A percentile compares a stretch with the other conserved stretches of the same genome.
Conservation (phyloP, 2,329 filamentous ascomycete genomes). For the Penicillium sp. region DNA sequence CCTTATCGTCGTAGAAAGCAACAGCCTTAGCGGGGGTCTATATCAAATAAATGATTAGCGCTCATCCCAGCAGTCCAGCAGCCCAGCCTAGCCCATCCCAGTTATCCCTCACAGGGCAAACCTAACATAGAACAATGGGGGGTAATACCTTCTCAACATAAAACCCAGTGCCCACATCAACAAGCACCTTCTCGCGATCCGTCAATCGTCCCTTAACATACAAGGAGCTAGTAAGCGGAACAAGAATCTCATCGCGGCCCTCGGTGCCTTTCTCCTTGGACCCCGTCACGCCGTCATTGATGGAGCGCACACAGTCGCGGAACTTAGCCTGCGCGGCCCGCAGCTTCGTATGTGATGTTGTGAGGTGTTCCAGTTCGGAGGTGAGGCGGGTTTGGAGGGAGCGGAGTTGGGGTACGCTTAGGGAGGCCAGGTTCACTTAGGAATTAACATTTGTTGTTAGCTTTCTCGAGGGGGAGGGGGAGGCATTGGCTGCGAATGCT, state of each 20-base stretch:
- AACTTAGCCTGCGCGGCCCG: conserved; percentile 91
- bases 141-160: conserved; percentile 88
- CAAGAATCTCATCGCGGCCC: conserved; percentile 65
- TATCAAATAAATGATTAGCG: conserved; percentile 1
- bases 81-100: no score
- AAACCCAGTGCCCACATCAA: conserved; percentile 93
- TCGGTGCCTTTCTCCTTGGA: conserved; percentile 39
- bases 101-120: no score
- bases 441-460: not conserved
- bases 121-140: no score
- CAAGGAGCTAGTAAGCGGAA: conserved; percentile 92
- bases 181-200: conserved; percentile 75
- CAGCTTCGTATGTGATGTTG: conserved; percentile 84
- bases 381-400: conserved; percentile 96
- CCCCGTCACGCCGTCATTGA: conserved; percentile 61
- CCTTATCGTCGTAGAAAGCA: conserved; percentile 70
- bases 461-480: not conserved
- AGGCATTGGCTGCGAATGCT: not conserved
- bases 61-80: no score
- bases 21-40: conserved; percentile 63
- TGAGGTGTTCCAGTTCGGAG: conserved; percentile 93
- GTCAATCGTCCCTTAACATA: conserved; percentile 86
- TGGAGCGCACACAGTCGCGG: conserved; percentile 81
- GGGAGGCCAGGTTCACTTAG: conserved; percentile 70
- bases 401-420: conserved; percentile 82